Evolutionary conservation across 768 basidiomycete species (phyloP), one percentile per base, ranked within the genome.

Genomic region (Pulveroboletus sp.): DNA sequence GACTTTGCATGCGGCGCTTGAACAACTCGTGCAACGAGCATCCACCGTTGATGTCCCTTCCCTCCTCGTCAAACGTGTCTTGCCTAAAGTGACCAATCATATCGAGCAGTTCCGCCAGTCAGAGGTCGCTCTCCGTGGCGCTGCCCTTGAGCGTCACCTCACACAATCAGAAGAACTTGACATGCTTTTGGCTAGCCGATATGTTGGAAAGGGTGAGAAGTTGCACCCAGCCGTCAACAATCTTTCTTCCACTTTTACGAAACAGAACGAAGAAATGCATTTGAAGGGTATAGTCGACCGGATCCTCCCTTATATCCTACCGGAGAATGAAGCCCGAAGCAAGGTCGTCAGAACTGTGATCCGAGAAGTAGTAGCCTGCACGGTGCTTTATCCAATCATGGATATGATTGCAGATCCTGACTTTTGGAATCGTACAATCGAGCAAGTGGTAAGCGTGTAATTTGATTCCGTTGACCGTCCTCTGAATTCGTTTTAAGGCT

Each of bases 341-440:
- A 75, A 75, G 53, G 84, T 81, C 5, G 75, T 97, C 40, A 79
- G 70, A 51, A 79, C 88, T 32, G 82, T 90, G 14, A 81, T 83
- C 4, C 73, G 92, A 39, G 97, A 99, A 69, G 79, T 97, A 56
- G 73, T 87, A 1, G 79, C 88, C 5, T 94, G 91, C 62, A 75
- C 85, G 2, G 82, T 95, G 4, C 61, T 97, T 34, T 84, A 88
- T 61, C 94, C 95, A 12, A 67, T 95, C 45, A 84, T 95, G 75
- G 91, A 97, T 41, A 90, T 95, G 85, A 63, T 97, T 31, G 78
- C 88, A 24, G 97, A 99, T 65, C 91, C 94, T 5, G 97, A 99
- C 67, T 97, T 97, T 56, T 97, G 94, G 94, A 99, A 99, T 70
- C 76, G 82, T 49, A 80, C 82, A 32, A 89, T 97, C 42, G 94